Evolutionary conservation across 2,329 filamentous ascomycete genomes (phyloP).

Genomic region (Epichloe uncinata): DNA sequence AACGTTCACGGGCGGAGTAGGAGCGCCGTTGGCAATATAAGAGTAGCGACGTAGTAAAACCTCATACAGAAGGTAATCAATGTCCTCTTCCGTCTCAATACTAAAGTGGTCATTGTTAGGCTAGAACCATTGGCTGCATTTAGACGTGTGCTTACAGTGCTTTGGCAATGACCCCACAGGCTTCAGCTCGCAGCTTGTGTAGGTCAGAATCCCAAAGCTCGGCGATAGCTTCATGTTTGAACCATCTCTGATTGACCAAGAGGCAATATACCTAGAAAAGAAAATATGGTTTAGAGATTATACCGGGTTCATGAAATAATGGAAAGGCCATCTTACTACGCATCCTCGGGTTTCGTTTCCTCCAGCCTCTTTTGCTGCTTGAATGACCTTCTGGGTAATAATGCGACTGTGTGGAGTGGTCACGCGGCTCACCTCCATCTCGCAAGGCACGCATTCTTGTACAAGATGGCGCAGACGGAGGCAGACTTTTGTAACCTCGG

Average conservation of each 20-base stretch:
- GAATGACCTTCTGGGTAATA: slow-evolving; percentile 67
- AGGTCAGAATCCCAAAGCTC: slow-evolving; percentile 92
- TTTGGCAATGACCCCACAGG: slow-evolving; percentile 90
- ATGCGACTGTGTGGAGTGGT: slow-evolving; percentile 72
- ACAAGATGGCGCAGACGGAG: slow-evolving; percentile 83
- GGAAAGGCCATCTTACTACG: slow-evolving; percentile 35
- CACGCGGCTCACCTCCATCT: slow-evolving; percentile 64
- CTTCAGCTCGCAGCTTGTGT: slow-evolving; percentile 62
- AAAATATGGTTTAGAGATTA: neutral
- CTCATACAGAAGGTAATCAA: slow-evolving; percentile 63
- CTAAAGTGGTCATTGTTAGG: slow-evolving; percentile 22
- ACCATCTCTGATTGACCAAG: slow-evolving; percentile 59
- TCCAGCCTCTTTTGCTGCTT: slow-evolving; percentile 71
- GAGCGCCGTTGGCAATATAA: slow-evolving; percentile 56
- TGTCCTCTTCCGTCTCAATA: slow-evolving; percentile 76
- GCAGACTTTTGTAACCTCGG: slow-evolving; percentile 78
- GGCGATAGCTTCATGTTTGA: slow-evolving; percentile 59
- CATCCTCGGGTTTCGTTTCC: slow-evolving; percentile 61
- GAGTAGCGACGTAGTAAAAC: slow-evolving; percentile 83
- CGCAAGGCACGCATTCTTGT: slow-evolving; percentile 79
- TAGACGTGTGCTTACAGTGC: slow-evolving; percentile 33
- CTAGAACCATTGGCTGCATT: neutral
- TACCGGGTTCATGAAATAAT: neutral
- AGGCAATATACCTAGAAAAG: slow-evolving; percentile 51
- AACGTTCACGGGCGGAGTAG: slow-evolving; percentile 69